Evolutionary conservation across 2,329 filamentous ascomycete genomes (phyloP).

Genomic region (Colletotrichum gloeosporioides): DNA sequence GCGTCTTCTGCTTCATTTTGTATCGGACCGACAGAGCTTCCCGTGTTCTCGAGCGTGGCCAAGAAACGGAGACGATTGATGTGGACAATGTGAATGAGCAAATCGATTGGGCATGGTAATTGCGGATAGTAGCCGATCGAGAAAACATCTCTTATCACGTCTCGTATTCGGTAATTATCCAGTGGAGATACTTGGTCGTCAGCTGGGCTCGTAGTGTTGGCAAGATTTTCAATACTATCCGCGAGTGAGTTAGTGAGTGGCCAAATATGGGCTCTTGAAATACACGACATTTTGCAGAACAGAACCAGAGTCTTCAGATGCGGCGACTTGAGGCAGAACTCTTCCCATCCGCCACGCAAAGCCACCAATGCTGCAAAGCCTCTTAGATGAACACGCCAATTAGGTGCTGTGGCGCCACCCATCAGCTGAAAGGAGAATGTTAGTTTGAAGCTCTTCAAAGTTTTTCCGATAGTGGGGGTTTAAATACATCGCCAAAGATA

Average conservation of each 20-base stretch:
- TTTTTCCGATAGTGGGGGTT: not conserved
- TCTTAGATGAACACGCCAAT: slow-evolving; percentile 40
- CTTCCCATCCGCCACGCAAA: slow-evolving; percentile 15
- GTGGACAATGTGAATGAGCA: slow-evolving; percentile 37
- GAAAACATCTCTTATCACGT: slow-evolving; percentile 33
- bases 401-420: slow-evolving; percentile 34
- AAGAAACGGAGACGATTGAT: slow-evolving; percentile 40
- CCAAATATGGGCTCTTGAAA: not conserved
- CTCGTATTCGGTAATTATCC: slow-evolving; percentile 24
- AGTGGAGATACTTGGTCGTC: slow-evolving; percentile 30
- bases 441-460: not conserved
- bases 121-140: slow-evolving; percentile 24
- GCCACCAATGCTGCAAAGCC: slow-evolving; percentile 6
- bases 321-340: not conserved
- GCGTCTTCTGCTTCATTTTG: not conserved
- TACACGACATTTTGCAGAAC: not conserved
- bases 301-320: not conserved
- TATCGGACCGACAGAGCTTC: slow-evolving; percentile 1
- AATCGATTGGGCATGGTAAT: slow-evolving; percentile 31
- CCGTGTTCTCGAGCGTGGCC: slow-evolving; percentile 12
- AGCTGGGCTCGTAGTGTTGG: slow-evolving; percentile 41
- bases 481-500: not conserved
- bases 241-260: not conserved
- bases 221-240: slow-evolving; percentile 35
- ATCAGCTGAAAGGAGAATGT: not conserved